Percentiles rank a stretch among this genome's conserved stretches.
Conservation (phyloP, 495 filamentous ascomycete species). For the Penicillium pulvis region DNA sequence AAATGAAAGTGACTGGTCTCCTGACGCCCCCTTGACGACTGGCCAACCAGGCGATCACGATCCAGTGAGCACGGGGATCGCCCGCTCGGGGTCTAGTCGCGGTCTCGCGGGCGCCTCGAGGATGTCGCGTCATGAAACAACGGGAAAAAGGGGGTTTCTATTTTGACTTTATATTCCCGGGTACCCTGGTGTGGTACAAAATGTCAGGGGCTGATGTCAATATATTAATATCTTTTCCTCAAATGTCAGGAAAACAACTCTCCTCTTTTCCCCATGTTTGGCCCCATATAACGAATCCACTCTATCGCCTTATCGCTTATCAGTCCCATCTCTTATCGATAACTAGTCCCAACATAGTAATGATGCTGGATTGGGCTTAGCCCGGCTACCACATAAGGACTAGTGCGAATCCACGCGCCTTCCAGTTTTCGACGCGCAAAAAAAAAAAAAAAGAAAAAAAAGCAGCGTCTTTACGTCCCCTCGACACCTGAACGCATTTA, state of each 20-base stretch:
- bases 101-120: background rate
- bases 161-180: background rate
- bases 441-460: constrained; percentile 23
- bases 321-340: background rate
- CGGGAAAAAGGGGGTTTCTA: constrained; percentile 1
- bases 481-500: constrained; percentile 14
- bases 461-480: constrained; percentile 3
- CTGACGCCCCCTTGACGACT: constrained; percentile 24
- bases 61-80: constrained; percentile 17
- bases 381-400: constrained; percentile 7
- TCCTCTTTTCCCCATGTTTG: background rate
- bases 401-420: constrained; percentile 28
- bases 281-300: background rate
- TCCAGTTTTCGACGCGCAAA: constrained; percentile 32
- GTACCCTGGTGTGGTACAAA: background rate
- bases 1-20: constrained; percentile 31
- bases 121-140: constrained; percentile 24
- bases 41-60: constrained; percentile 20
- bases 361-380: constrained; percentile 10
- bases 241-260: background rate
- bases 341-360: constrained; percentile 18
- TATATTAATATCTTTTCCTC: background rate
- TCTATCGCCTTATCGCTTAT: constrained; percentile 2
- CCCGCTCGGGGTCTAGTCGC: constrained; percentile 1
- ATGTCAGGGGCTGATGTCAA: constrained; percentile 1